Evolutionary conservation across 2,329 filamentous ascomycete genomes (phyloP), one percentile per base, ranked within the genome.

Genomic region (Nothophaeocryptopus gaeumannii): DNA sequence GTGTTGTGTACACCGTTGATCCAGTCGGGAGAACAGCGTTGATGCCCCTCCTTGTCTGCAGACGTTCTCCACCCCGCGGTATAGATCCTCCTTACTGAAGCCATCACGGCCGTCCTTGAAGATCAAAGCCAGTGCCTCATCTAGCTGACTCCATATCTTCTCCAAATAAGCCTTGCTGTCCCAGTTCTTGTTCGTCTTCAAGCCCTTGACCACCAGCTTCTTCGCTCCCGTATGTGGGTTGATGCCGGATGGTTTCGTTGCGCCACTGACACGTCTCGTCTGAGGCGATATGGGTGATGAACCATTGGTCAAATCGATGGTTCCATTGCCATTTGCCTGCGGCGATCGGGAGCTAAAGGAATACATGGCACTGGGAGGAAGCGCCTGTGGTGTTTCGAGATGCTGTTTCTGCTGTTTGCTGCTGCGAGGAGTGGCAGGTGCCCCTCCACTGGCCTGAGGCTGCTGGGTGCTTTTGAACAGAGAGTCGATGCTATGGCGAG

Each of bases 141-240:
- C 82, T 5, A 97, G 76, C 65, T 95, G 86, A 35, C 74, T 71
- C 82, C 86, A 88, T 3, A 84, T 85, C 62, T 84, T 83, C 35
- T 84, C 77, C 61, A 95, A 89, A 73, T 96, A 97, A 56, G 82
- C 78, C 55, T 87, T 83, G 14, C 87, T 80, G 60, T 89, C 82
- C 47, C 80, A 76, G 50, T 79, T 78, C n/a, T 79, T 72, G 13
- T 78, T 78, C 1, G 80, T 78, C 51, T 86, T 83, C 56, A 96
- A 79, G 67, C 96, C 97, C 79, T 96, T 96, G 62, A 99, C 88
- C n/a, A 92, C 81, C 39, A 99, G 80, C 70, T 86, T 91, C 76
- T 86, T 91, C 14, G 89, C 84, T 30, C 89, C 90, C 9, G 79
- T 77, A 62, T 88, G 83, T 10, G 89, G 84, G 59, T 86, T 87